Base-by-base conservation (phyloP, 1,284 basidiomycete genomes). In the Pseudozyma sp. region DNA sequence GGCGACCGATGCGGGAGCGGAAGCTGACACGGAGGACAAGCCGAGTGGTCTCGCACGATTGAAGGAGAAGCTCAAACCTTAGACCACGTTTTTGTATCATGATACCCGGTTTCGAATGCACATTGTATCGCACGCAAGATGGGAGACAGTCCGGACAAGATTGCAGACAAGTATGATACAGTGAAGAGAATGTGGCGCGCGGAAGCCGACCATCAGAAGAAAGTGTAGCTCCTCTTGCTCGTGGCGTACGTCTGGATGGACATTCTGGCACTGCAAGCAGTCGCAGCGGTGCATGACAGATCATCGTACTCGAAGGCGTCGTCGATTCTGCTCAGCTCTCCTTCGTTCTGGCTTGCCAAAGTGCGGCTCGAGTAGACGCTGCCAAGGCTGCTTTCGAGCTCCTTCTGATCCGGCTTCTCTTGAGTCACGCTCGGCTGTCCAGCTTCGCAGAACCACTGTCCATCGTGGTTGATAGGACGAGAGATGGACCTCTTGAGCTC, bases 1-100 rank as follows among this genome's bases (percentile, higher is more conserved):
- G 10, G 52, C 62, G 7, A 5, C n/a, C 4, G 52, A 55, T 35
- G 43, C 34, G 3, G 64, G 43, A 9, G 60, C 39, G 4, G 55
- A 63, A 17, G 58, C 46, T 2, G 65, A 67, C n/a, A 59, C 49
- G 5, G 60, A 58, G n/a, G 42, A 54, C 1, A 58, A 68, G 43
- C 52, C 60, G 19, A 59, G 66, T 29, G 60, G 56, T 0, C 24
- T 63, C 3, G 50, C 52, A 29, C 45, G 47, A 48, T 10, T 63
- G 14, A 59, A 63, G 48, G 51, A 68, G 29, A 68, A 68, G 47
- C 40, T 68, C 42, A 63, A 54, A 51, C 16, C 40, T 42, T 59
- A 46, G 10, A 24, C 24, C 24, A 24, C 24, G 24, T 24, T 33
- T 7, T 7, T 37, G 35, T 42, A 14, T n/a, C 40, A 13, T 42